Conservation (phyloP, 2,329 filamentous ascomycete species). For the Chlorencoelia australis region DNA sequence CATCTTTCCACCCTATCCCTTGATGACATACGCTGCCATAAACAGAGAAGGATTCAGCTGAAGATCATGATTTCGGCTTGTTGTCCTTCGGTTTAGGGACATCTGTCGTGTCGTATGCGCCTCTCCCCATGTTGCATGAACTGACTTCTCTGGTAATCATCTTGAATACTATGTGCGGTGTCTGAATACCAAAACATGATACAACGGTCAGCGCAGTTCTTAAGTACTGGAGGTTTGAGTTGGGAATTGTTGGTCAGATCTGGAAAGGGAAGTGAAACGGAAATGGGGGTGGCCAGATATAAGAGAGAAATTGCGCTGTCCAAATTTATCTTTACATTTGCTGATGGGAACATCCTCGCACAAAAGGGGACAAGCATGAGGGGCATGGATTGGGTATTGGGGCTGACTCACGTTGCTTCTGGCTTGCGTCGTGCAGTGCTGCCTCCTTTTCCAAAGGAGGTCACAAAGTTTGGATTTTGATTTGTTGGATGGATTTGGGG, state of each 20-base stretch:
- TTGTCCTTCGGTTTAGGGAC: conserved; percentile 28
- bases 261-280: neutral
- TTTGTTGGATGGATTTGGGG: too few species aligned
- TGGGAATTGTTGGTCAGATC: conserved; percentile 3
- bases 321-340: neutral
- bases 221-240: too few species aligned
- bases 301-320: neutral
- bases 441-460: conserved; percentile 1
- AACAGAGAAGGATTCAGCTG: too few species aligned
- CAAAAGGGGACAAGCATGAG: neutral
- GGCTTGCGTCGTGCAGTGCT: neutral
- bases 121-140: conserved; percentile 38
- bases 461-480: conserved; percentile 2
- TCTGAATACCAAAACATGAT: conserved; percentile 10
- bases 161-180: conserved; percentile 10
- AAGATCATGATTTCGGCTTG: conserved; percentile 13
- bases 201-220: conserved; percentile 8
- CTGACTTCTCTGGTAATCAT: conserved; percentile 23
- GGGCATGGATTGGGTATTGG: neutral
- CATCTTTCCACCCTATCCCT: too few species aligned
- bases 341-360: neutral
- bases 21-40: too few species aligned
- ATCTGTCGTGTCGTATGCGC: conserved; percentile 42
- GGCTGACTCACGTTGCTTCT: neutral
- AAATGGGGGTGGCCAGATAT: neutral